Evolutionary conservation across 2,329 filamentous ascomycete species (phyloP).

Genomic region (Fusarium vanettenii): DNA sequence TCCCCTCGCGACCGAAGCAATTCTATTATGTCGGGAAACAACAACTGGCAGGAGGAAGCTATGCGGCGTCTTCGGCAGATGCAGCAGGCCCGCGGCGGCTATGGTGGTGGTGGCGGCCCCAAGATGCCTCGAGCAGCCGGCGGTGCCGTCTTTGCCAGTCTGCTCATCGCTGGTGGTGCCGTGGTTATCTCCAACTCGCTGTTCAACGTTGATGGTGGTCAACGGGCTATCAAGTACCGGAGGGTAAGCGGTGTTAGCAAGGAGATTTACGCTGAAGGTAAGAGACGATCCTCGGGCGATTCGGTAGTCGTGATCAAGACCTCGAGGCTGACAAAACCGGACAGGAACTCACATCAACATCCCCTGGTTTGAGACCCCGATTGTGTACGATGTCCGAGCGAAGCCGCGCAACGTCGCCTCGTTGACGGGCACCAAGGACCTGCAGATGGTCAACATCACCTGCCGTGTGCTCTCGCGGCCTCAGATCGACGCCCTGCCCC

Average conservation of each 20-base stretch:
- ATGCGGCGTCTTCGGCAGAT: conserved; percentile 63
- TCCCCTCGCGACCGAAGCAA: conserved; percentile 9
- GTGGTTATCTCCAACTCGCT: conserved; percentile 69
- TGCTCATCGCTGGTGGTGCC: conserved; percentile 61
- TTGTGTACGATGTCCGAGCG: conserved; percentile 97
- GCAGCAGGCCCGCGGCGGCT: conserved; percentile 56
- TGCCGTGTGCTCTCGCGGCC: conserved; percentile 98
- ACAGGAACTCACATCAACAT: conserved; percentile 93
- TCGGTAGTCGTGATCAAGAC: conserved; percentile 19
- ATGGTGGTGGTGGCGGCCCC: conserved; percentile 57
- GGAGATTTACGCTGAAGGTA: conserved; percentile 96
- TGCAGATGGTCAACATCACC: conserved; percentile 99
- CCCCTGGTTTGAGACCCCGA: conserved; percentile 96
- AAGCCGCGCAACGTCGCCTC: conserved; percentile 97
- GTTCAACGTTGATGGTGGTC: conserved; percentile 95
- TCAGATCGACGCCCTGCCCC: conserved; percentile 86
- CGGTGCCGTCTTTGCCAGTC: conserved; percentile 54
- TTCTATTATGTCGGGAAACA: conserved; percentile 48
- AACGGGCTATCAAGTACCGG: conserved; percentile 98
- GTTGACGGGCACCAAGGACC: conserved; percentile 96
- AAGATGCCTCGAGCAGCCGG: conserved; percentile 55
- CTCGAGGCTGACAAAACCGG: conserved; percentile 23
- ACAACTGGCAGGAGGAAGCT: conserved; percentile 62
- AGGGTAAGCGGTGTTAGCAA: conserved; percentile 92
- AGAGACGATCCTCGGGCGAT: conserved; percentile 32